phyloP scores from a whole-genome alignment of 257 asterid species.

The Fraxinus pennsylvanica region DNA sequence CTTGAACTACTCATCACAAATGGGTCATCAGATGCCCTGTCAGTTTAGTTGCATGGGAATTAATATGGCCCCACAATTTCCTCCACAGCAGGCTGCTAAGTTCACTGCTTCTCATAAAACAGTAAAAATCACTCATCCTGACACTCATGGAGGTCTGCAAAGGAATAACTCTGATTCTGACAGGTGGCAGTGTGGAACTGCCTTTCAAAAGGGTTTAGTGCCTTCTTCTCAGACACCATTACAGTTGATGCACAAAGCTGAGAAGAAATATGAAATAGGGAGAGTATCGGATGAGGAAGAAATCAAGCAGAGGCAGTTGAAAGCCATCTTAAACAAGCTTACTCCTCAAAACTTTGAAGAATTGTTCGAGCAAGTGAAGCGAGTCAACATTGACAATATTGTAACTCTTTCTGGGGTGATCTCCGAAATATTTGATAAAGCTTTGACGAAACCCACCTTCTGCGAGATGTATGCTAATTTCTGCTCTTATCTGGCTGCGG shows the following conservation, averaged over 20 bases:
- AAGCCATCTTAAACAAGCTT: conserved; percentile 33
- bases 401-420: conserved; percentile 73
- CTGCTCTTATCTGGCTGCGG: conserved; percentile 75
- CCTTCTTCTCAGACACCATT: conserved; percentile 23
- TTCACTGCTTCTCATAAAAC: conserved; percentile 53
- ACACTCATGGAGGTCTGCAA: conserved; percentile 68
- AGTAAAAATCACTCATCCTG: conserved; percentile 93
- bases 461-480: conserved; percentile 97
- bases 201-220: conserved; percentile 72
- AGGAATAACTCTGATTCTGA: conserved; percentile 79
- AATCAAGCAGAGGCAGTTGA: too few relatives aligned
- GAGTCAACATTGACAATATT: conserved; percentile 76
- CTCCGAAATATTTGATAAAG: conserved; percentile 93
- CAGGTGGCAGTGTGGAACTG: conserved; percentile 82
- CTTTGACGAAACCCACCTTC: conserved; percentile 91
- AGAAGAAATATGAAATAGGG: too few relatives aligned
- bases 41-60: conserved; percentile 76
- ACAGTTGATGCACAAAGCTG: too few relatives aligned
- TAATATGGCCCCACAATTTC: conserved; percentile 57
- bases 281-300: too few relatives aligned
- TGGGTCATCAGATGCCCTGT: conserved; percentile 71
- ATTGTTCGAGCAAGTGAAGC: conserved; percentile 78
- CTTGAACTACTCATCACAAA: conserved; percentile 58
- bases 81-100: conserved; percentile 66
- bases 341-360: conserved; percentile 93